A percentile compares a stretch with the other conserved stretches of the same genome.
Evolutionary conservation across 116 monocot species (phyloP).

Genomic region (Zostera marina): DNA sequence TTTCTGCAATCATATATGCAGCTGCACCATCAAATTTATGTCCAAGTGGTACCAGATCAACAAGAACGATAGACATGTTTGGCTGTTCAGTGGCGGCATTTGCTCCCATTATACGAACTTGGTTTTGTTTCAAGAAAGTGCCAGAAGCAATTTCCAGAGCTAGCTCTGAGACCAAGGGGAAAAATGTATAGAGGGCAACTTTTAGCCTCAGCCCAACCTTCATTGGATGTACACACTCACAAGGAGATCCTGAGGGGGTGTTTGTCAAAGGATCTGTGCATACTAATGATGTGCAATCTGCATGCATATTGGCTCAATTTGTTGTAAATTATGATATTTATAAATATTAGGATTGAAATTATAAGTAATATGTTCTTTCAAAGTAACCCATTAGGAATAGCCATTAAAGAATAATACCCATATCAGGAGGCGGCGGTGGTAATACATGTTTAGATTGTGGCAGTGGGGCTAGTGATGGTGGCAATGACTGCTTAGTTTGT

Average conservation of each 20-base stretch:
- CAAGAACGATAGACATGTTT: constrained; percentile 56
- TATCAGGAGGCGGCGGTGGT: not conserved
- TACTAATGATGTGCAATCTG: constrained; percentile 53
- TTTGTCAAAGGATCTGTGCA: constrained; percentile 50
- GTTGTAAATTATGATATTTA: not conserved
- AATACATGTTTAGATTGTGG: not conserved
- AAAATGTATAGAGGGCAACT: constrained; percentile 52
- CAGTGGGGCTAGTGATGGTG: not conserved
- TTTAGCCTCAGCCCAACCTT: constrained; percentile 50
- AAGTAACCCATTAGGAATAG: not conserved
- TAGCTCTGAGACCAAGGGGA: constrained; percentile 72
- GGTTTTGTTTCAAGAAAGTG: constrained; percentile 44
- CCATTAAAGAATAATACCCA: not conserved
- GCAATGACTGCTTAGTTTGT: no score
- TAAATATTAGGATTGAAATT: not conserved
- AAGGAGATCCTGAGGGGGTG: constrained; percentile 53
- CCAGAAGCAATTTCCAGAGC: constrained; percentile 69
- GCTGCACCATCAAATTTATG: constrained; percentile 37
- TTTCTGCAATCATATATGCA: constrained; percentile 26
- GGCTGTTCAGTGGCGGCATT: constrained; percentile 66
- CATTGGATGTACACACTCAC: constrained; percentile 74
- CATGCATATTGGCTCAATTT: constrained; percentile 1
- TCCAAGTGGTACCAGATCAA: constrained; percentile 68
- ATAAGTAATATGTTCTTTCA: not conserved
- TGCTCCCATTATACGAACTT: constrained; percentile 93